Conservation (phyloP, 257 asterid species). For the Ligustrum vulgare region DNA sequence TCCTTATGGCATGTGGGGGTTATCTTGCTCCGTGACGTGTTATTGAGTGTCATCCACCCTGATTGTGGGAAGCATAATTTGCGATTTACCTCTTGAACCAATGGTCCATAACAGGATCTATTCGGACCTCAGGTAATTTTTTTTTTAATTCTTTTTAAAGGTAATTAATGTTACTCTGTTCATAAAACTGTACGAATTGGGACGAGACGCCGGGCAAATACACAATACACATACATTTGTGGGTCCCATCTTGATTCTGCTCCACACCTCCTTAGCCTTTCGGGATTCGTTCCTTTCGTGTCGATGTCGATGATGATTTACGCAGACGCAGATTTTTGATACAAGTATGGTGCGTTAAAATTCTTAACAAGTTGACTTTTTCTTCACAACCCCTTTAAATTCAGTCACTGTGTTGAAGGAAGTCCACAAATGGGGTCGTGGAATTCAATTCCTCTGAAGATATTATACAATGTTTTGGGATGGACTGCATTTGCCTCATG, state of each 20-base stretch:
- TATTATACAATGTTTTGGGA: slow-evolving; percentile 67
- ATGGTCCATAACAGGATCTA: too few relatives aligned
- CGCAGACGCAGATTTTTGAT: neutral
- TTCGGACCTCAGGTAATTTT: too few relatives aligned
- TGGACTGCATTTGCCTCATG: slow-evolving; percentile 84
- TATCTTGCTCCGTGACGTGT: too few relatives aligned
- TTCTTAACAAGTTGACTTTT: neutral
- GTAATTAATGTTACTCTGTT: too few relatives aligned
- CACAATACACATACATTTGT: neutral
- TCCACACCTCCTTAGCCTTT: neutral
- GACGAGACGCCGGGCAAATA: slow-evolving; percentile 32
- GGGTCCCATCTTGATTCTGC: neutral
- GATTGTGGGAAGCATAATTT: too few relatives aligned
- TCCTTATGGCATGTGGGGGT: too few relatives aligned
- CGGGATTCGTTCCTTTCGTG: slow-evolving; percentile 19
- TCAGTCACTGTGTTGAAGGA: neutral
- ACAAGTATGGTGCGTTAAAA: neutral
- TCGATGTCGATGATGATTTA: neutral
- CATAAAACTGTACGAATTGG: slow-evolving; percentile 11
- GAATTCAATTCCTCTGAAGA: slow-evolving; percentile 64
- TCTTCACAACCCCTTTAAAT: neutral
- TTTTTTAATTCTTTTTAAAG: too few relatives aligned
- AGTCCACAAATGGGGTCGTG: slow-evolving; percentile 60
- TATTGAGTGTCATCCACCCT: too few relatives aligned
- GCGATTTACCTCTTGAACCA: too few relatives aligned